A percentile compares a stretch with the other conserved stretches of the same genome.
Conservation (phyloP, 148 eudicot genomes). For the Spergularia marina region DNA sequence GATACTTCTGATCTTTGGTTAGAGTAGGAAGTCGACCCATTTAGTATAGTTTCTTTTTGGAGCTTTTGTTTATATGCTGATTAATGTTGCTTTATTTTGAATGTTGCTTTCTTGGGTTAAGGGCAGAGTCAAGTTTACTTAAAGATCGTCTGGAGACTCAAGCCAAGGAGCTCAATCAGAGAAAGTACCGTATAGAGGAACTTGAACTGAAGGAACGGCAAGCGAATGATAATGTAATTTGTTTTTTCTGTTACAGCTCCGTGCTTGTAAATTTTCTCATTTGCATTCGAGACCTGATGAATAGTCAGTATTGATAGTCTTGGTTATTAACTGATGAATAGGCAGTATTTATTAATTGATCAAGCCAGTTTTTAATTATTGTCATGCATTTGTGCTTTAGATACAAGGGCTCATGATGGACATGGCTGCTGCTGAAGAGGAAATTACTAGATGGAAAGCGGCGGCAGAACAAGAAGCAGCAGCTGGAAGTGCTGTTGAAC, state of each 20-base stretch:
- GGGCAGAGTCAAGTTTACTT: constrained; percentile 87
- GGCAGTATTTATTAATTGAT: not conserved
- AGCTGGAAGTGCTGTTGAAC: constrained; percentile 92
- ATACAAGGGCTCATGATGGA: constrained; percentile 97
- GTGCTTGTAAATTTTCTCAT: not conserved
- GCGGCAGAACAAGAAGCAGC: constrained; percentile 99
- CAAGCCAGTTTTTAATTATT: not conserved
- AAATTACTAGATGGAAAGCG: constrained; percentile 91
- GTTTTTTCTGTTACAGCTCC: not conserved
- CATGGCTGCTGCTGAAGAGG: constrained; percentile 93
- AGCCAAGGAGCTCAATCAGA: constrained; percentile 66
- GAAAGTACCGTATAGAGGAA: constrained; percentile 73
- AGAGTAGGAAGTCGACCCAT: not conserved
- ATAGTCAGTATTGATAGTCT: not conserved
- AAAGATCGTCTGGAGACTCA: constrained; percentile 74
- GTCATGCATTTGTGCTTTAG: constrained; percentile 29
- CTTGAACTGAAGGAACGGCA: constrained; percentile 92
- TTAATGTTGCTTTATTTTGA: constrained; percentile 18
- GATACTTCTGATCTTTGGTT: not conserved
- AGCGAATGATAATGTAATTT: constrained; percentile 80
- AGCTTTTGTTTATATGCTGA: not conserved
- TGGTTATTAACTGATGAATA: constrained; percentile 1
- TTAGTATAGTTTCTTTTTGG: not conserved
- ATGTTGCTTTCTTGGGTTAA: constrained; percentile 46
- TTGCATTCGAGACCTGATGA: not conserved